These are phyloP conservation scores for Solanum raphanifolium DNA, from an alignment of 257 asterid genomes.

Conservation along the genomic window DNA sequence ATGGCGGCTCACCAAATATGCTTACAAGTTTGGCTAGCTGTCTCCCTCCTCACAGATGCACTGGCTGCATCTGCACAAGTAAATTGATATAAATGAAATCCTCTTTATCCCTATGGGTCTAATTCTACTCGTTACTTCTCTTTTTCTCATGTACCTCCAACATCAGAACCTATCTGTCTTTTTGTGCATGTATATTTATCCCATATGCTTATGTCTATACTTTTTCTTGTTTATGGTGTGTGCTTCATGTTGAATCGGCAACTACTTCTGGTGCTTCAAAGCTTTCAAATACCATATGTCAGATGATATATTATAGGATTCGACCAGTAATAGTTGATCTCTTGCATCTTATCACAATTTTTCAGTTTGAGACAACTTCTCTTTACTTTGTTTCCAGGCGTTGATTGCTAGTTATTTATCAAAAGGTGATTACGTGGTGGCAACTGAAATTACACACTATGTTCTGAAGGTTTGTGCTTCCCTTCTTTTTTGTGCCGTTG, in stretches of 20 bases:
- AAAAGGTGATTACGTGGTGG: slow-evolving; percentile 51
- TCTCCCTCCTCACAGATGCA: slow-evolving; percentile 90
- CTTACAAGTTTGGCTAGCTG: slow-evolving; percentile 93
- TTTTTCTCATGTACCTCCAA: neutral
- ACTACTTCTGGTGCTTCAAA: neutral
- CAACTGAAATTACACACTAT: slow-evolving; percentile 52
- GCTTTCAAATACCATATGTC: neutral
- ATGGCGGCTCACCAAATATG: slow-evolving; percentile 98
- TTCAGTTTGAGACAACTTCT: neutral
- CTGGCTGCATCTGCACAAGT: slow-evolving; percentile 92
- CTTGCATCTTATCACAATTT: neutral
- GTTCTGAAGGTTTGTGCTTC: slow-evolving; percentile 52
- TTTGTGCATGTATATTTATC: neutral
- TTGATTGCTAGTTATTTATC: slow-evolving; percentile 73
- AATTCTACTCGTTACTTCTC: neutral
- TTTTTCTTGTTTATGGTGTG: neutral
- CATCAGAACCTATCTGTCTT: neutral
- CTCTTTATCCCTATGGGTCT: neutral
- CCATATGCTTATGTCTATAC: neutral
- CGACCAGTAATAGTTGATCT: neutral
- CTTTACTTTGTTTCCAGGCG: slow-evolving; percentile 36
- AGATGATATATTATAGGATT: neutral
- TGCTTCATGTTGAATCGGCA: neutral
- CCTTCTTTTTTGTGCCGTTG: neutral
- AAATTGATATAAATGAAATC: neutral